Base-by-base conservation (phyloP, 192 early-diverging fungal genomes). In the Backusella parvicylindrica region DNA sequence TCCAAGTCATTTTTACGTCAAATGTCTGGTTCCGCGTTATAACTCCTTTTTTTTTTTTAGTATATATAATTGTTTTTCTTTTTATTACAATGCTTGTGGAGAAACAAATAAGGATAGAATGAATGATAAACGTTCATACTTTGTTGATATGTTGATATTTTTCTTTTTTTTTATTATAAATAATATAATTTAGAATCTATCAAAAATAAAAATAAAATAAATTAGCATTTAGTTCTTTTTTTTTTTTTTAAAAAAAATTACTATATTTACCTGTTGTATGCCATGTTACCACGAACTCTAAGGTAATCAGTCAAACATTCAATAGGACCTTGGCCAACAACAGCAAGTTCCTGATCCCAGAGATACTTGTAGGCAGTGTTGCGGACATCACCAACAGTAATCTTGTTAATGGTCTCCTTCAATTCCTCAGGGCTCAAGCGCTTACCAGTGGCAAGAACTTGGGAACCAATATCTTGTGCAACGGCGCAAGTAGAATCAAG, bases 401-500 rank as follows among this genome's bases (percentile, higher is more conserved):
- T 90, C 80, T 90, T 86, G 77, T 93, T 95, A 70, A 99, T 91
- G 32, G 94, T 82, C 35, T 88, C 85, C 71, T 97, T 97, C 43
- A 98, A 87, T 85, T 98, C 94, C 80, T 92, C 88, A 15, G 96
- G 94, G 65, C 91, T 89, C 81, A 94, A 82, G 83, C 95, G 92
- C 89, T 94, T 95, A 71, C 97, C 96, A 72, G 91, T 92, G 30
- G 94, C 94, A 68, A 99, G 87, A 74, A 98, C 86, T 83, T 99
- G 97, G 76, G 95, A 92, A 64, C 97, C 97, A 89, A 99, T 98
- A 78, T 99, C 97, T 82, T 97, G 95, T 36, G 95, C 94, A 76
- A 98, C 86, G n/a, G 97, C 92, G 6, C 94, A 95, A 74, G 95
- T 97, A 49, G 95, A 96, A 79, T 99, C 97, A 37, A 96, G 87